phyloP scores from a whole-genome alignment of 495 filamentous ascomycete genomes.

The Letharia lupina region DNA sequence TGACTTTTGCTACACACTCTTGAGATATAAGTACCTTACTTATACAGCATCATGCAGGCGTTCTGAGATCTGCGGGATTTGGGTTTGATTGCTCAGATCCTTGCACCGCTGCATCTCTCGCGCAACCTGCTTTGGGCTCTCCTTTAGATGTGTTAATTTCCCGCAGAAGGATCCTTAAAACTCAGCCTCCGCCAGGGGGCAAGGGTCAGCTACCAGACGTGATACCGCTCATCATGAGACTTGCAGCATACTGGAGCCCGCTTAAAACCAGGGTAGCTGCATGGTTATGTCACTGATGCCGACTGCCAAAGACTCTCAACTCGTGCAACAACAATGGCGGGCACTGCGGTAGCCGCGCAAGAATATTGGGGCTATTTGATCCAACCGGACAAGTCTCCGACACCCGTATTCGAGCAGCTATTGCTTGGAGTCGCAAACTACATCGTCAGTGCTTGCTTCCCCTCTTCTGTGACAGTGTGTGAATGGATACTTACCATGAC shows the following conservation, averaged over 20 bases:
- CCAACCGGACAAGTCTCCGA: conserved; percentile 67
- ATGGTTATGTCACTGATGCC: conserved; percentile 10
- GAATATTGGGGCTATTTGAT: conserved; percentile 79
- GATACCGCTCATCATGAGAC: neutral
- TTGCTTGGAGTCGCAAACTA: conserved; percentile 68
- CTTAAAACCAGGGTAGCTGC: conserved; percentile 1
- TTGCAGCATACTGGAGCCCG: neutral
- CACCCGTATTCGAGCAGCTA: conserved; percentile 65
- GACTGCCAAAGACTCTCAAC: neutral
- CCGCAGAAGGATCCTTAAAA: neutral
- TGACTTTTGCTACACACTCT: too few relatives aligned
- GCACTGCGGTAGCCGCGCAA: conserved; percentile 15
- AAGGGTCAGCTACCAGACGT: neutral
- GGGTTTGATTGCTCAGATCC: neutral
- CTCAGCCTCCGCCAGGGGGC: neutral
- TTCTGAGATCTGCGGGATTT: neutral
- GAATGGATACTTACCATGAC: conserved; percentile 12
- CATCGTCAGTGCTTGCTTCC: conserved; percentile 55
- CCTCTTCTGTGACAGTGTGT: neutral
- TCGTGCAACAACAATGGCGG: conserved; percentile 8
- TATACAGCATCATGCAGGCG: neutral
- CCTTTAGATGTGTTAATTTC: conserved; percentile 5
- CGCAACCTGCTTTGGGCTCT: conserved; percentile 1
- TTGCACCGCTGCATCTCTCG: neutral
- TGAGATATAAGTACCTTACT: too few relatives aligned